Evolutionary conservation across 2,329 filamentous ascomycete species (phyloP), one percentile per base, ranked within the genome.

Genomic region (Verticillium tricorpus): DNA sequence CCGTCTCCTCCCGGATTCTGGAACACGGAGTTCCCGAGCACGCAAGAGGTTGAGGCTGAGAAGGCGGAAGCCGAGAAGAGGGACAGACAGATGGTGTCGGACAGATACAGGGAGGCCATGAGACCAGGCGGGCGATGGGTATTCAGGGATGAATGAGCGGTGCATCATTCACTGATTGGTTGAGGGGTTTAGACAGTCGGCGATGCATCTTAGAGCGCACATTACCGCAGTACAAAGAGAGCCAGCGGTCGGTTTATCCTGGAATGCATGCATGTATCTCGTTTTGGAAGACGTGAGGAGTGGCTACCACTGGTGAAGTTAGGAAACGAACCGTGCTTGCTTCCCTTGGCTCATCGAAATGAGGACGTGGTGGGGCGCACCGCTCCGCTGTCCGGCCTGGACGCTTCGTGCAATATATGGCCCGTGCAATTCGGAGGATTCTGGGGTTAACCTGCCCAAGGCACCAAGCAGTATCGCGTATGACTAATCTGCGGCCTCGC

Each of bases 1-100:
- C 81, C 78, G 55, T 92, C 90, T 11, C 93, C 95, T 14, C 92
- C 92, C 1, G 93, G 93, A 0, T 98, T 92, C 72, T 99, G 95
- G 95, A 83, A 91, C 60, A 84, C 89, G 1, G 94, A 96, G 67
- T 96, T 99, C 72, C 93, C 94, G 1, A 87, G 80, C 31, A 97
- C 95, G 1, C 95, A 98, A 72, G 91, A 97, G 74, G 76, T 88
- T 32, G 79, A 85, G 67, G 78, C 81, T 59, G 86, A 94, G 68
- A 84, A 84, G 62, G 81, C 83, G 63, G 86, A 87, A 70, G 90
- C 89, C 0, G 81, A 80, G n/a, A 81, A 81, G 67, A 77, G 85
- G 63, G 88, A 90, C 70, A 83, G 82, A 66, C 79, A 85, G 58
- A 82, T 85, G 61, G 81, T 97, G 1, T 83, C 87, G 66, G 87